Evolutionary conservation across 768 basidiomycete genomes (phyloP).

Genomic region (Trametes maxima): DNA sequence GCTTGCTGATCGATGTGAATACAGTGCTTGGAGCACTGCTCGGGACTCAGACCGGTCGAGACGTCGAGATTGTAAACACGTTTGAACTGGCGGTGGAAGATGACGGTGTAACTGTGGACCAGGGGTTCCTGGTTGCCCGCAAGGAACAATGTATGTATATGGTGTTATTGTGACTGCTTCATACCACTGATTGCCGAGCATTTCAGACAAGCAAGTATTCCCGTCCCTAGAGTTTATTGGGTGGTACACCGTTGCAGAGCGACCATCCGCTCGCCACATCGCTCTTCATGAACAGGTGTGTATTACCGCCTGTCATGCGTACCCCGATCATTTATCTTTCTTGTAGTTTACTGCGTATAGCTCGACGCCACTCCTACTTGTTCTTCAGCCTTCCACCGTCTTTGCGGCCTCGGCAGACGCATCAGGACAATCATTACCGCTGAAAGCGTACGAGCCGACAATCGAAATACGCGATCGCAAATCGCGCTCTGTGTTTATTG

Average conservation of each 20-base stretch:
- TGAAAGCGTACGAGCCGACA: slow-evolving; percentile 92
- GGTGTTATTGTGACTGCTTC: too few relatives aligned
- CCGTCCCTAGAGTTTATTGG: slow-evolving; percentile 97
- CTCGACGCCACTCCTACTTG: slow-evolving; percentile 86
- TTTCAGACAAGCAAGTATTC: slow-evolving; percentile 94
- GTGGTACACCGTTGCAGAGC: slow-evolving; percentile 91
- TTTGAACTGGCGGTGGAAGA: slow-evolving; percentile 83
- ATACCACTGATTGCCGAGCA: too few relatives aligned
- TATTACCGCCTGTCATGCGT: neutral
- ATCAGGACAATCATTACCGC: slow-evolving; percentile 77
- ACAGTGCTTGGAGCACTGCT: slow-evolving; percentile 91
- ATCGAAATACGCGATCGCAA: slow-evolving; percentile 81
- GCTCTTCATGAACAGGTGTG: slow-evolving; percentile 83
- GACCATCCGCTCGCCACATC: slow-evolving; percentile 75
- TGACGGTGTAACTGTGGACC: slow-evolving; percentile 66
- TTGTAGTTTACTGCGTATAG: slow-evolving; percentile 79
- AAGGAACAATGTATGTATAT: slow-evolving; percentile 77
- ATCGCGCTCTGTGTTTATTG: slow-evolving; percentile 79
- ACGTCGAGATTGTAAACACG: slow-evolving; percentile 96
- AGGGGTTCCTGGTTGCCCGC: slow-evolving; percentile 78
- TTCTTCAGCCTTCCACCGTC: slow-evolving; percentile 59
- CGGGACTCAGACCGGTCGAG: slow-evolving; percentile 91
- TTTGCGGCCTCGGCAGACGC: slow-evolving; percentile 48
- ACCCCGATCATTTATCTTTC: neutral
- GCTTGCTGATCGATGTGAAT: neutral